Evolutionary conservation across 2,329 filamentous ascomycete species (phyloP).

Genomic region (Calonectria henricotiae): DNA sequence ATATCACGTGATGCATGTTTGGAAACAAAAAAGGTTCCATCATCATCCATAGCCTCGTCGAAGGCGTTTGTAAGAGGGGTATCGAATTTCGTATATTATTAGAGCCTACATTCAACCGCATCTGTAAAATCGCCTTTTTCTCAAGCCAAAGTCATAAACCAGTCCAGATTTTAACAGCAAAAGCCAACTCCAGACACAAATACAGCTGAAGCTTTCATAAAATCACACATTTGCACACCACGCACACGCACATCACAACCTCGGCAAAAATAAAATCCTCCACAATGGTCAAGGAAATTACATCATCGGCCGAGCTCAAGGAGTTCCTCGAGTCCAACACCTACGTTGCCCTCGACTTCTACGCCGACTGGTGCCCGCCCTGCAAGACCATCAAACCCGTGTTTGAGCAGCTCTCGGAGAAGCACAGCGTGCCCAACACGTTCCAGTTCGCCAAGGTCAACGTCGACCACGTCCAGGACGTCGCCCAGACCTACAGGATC

Average conservation of each 20-base stretch:
- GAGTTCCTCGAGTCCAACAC: conserved; percentile 59
- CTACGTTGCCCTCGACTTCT: conserved; percentile 67
- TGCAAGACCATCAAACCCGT: conserved; percentile 67
- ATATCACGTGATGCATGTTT: conserved; percentile 47
- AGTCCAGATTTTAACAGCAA: not conserved
- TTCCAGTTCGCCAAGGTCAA: conserved; percentile 91
- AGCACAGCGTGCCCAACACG: conserved; percentile 62
- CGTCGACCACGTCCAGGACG: conserved; percentile 85
- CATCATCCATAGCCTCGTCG: conserved; percentile 43
- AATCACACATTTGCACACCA: not conserved
- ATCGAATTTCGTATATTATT: conserved; percentile 29
- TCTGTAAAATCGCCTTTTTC: not conserved
- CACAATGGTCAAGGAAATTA: conserved; percentile 54
- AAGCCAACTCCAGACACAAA: conserved; percentile 2
- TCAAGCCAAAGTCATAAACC: too few species aligned
- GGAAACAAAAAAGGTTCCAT: conserved; percentile 46
- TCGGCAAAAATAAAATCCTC: conserved; percentile 5
- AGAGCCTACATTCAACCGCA: conserved; percentile 1
- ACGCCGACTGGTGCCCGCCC: conserved; percentile 68
- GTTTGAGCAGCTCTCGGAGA: conserved; percentile 56
- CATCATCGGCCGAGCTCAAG: conserved; percentile 56
- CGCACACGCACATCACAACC: too few species aligned
- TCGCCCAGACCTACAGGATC: conserved; percentile 83
- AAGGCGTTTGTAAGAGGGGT: conserved; percentile 27
- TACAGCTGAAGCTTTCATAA: not conserved